Evolutionary conservation across 441 rosid species (phyloP).

Genomic region (Arabidopsis hybrid): DNA sequence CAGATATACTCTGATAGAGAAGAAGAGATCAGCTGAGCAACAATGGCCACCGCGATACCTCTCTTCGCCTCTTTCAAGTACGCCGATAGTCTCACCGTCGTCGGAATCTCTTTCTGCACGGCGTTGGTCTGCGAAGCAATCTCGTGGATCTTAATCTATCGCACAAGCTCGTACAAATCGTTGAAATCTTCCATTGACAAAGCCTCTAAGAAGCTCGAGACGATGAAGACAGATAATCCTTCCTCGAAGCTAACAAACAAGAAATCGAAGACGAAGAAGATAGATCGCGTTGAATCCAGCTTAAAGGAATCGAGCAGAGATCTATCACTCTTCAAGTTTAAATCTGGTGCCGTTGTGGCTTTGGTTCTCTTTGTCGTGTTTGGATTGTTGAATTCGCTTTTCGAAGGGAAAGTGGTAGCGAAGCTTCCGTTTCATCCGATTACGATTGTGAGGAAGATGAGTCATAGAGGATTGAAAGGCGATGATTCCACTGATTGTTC

Average conservation of each 20-base stretch:
- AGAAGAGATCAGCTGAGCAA: too few relatives aligned
- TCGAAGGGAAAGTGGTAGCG: slow-evolving; percentile 90
- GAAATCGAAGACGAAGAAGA: slow-evolving; percentile 85
- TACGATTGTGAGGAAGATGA: slow-evolving; percentile 86
- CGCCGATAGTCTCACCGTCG: slow-evolving; percentile 81
- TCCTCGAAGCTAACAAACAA: slow-evolving; percentile 52
- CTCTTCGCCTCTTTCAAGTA: slow-evolving; percentile 59
- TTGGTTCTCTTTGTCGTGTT: slow-evolving; percentile 79
- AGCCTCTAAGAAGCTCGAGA: slow-evolving; percentile 89
- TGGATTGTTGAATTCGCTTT: slow-evolving; percentile 77
- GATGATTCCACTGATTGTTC: slow-evolving; percentile 89
- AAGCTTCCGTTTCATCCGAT: slow-evolving; percentile 88
- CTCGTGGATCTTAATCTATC: slow-evolving; percentile 92
- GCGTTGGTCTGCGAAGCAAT: slow-evolving; percentile 89
- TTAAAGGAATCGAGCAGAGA: slow-evolving; percentile 84
- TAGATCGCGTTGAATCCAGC: slow-evolving; percentile 82
- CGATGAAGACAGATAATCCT: slow-evolving; percentile 75
- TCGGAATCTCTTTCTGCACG: slow-evolving; percentile 86
- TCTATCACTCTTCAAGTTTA: slow-evolving; percentile 89
- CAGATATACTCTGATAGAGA: not conserved
- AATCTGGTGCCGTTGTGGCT: slow-evolving; percentile 92
- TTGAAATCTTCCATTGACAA: slow-evolving; percentile 88
- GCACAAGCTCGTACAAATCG: slow-evolving; percentile 69
- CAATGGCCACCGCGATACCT: slow-evolving; percentile 52
- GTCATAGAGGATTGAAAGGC: slow-evolving; percentile 81